Percentiles rank a stretch among this genome's conserved stretches.
phyloP scores from a whole-genome alignment of 2,329 filamentous ascomycete species.

The Aspergillus japonicus region DNA sequence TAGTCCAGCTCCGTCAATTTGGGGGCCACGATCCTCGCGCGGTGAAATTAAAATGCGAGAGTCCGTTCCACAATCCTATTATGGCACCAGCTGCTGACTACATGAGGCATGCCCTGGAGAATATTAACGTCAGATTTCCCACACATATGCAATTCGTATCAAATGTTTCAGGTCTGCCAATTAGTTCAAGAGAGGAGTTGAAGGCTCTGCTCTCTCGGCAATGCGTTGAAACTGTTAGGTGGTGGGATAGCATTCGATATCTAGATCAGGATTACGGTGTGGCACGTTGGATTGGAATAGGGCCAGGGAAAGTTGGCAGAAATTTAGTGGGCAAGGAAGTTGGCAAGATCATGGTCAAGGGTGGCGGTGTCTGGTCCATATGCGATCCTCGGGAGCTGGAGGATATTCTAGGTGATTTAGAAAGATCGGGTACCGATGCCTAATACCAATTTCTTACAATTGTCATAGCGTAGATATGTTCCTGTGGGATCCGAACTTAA shows the following conservation, averaged over 20 bases:
- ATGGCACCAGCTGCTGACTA: constrained; percentile 80
- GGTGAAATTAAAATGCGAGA: constrained; percentile 81
- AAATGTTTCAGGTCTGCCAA: constrained; percentile 81
- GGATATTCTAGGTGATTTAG: constrained; percentile 62
- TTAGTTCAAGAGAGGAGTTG: constrained; percentile 69
- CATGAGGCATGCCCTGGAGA: constrained; percentile 67
- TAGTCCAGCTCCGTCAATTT: constrained; percentile 84
- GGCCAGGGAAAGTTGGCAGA: constrained; percentile 87
- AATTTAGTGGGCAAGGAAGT: constrained; percentile 96
- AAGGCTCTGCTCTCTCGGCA: constrained; percentile 76
- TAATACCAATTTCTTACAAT: too few species aligned
- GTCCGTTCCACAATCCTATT: constrained; percentile 86
- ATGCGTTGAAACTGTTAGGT: constrained; percentile 86
- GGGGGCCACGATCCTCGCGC: constrained; percentile 87
- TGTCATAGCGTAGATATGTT: background rate
- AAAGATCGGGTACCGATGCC: constrained; percentile 56
- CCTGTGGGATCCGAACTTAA: background rate
- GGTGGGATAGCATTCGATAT: constrained; percentile 93
- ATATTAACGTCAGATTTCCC: constrained; percentile 69
- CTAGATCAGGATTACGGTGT: constrained; percentile 81
- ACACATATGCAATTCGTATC: constrained; percentile 74
- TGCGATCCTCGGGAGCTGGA: constrained; percentile 76
- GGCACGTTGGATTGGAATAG: constrained; percentile 84
- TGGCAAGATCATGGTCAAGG: constrained; percentile 76
- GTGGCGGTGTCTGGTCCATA: constrained; percentile 90